Percentiles rank a stretch among this genome's conserved stretches.
Conservation (phyloP, 441 rosid species). For the Syzygium malaccense region DNA sequence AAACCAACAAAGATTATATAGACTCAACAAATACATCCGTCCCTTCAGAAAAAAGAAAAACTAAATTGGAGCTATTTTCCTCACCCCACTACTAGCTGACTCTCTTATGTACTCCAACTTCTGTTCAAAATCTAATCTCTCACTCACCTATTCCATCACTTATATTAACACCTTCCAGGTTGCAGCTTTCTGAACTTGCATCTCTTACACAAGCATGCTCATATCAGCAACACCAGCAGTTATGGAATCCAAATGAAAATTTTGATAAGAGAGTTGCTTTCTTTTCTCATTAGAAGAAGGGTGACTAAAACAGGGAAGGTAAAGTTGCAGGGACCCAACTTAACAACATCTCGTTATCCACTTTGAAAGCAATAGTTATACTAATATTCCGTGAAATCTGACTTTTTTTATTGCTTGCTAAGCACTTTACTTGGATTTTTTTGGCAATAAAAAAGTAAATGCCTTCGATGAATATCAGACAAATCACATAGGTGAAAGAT, state of each 20-base stretch:
- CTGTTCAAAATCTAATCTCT: background rate
- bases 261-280: background rate
- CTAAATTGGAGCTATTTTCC: background rate
- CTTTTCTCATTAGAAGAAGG: background rate
- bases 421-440: background rate
- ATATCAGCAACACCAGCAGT: background rate
- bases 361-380: background rate
- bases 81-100: background rate
- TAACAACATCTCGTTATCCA: background rate
- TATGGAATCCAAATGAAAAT: background rate
- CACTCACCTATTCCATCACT: background rate
- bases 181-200: background rate
- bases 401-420: background rate
- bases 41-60: background rate
- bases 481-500: background rate
- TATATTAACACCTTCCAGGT: background rate
- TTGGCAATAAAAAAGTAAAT: background rate
- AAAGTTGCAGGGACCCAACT: background rate
- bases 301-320: background rate
- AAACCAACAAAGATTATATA: background rate
- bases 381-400: background rate
- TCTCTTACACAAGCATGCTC: background rate
- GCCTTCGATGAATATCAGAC: background rate
- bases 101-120: background rate
- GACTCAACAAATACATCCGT: background rate